Evolutionary conservation across 495 filamentous ascomycete species (phyloP), one percentile per base, ranked within the genome.

Genomic region (Penicillium steckii): DNA sequence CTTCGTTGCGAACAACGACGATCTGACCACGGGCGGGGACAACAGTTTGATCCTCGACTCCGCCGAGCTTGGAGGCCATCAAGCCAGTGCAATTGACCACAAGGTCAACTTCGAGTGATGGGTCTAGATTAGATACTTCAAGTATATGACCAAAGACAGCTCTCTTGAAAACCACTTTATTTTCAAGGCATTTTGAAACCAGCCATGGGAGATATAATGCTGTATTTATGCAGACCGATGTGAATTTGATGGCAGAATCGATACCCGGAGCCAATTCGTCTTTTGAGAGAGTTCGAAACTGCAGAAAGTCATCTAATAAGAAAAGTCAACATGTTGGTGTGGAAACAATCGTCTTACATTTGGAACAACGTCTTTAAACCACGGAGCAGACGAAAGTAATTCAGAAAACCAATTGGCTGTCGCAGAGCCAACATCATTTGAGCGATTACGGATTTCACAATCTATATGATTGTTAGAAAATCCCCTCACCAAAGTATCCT

Each of bases 151-250:
- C 59, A 21, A 92, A 62, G 17, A 76, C 66, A 21, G 54, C 76
- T 19, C 83, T 70, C 32, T 78, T 82, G 63, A 97, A 74, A 4
- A 80, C 68, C 0, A 87, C 84, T 8, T 89, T 90, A 42, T 79
- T 77, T 53, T 77, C 77, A 6, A 85, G 76, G 71, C 90, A 95
- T 67, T 92, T 85, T 2, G 84, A 83, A 0, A 86, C 70, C 0
- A 97, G 83, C 80, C 88, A 96, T 8, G 90, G 85, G 9, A 95
- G 84, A 73, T 96, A 96, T 48, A 96, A 58, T 41, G 88, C 83
- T 1, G 87, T 86, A 73, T 97, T 97, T 64, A 97, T 92, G 70
- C 91, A 97, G 21, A 95, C 86, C 0, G 88, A 92, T 2, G 79
- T 89, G 65, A 91, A 96, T 32, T 74, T 71, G 26, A 80, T 86